Percentiles rank a stretch among this genome's conserved stretches.
phyloP scores from a whole-genome alignment of 139 green algal species.

The Bryopsis sp. region DNA sequence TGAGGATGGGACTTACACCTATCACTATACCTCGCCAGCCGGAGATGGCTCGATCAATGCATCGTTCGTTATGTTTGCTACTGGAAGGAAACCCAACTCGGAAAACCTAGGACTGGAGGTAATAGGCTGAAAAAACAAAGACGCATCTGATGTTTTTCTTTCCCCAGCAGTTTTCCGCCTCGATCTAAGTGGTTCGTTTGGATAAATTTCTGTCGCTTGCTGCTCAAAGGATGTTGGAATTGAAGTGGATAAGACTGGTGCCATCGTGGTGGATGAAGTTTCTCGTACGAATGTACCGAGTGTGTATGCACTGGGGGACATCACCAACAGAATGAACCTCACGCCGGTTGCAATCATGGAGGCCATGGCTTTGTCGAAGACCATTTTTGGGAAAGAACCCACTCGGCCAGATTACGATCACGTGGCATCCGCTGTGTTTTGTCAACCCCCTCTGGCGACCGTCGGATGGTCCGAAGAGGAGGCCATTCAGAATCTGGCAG shows the following conservation, averaged over 20 bases:
- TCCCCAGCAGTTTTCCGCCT: no score
- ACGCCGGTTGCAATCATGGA: conserved; percentile 87
- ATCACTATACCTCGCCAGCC: conserved; percentile 24
- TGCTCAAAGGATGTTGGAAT: conserved; percentile 28
- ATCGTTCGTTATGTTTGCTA: conserved; percentile 38
- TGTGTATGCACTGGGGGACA: conserved; percentile 89
- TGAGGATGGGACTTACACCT: conserved; percentile 21
- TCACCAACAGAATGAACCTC: conserved; percentile 78
- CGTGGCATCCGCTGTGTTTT: conserved; percentile 62
- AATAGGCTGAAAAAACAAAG: no score
- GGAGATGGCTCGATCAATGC: conserved; percentile 7
- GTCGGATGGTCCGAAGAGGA: conserved; percentile 74
- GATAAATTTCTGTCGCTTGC: not conserved
- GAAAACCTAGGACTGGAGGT: conserved; percentile 57
- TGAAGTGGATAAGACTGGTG: conserved; percentile 31
- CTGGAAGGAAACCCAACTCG: conserved; percentile 64
- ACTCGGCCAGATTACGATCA: conserved; percentile 66
- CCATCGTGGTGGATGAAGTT: conserved; percentile 72
- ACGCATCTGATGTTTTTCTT: no score
- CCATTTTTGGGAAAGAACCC: conserved; percentile 54
- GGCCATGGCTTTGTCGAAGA: conserved; percentile 81
- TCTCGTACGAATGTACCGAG: conserved; percentile 59
- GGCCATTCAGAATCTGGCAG: conserved; percentile 48
- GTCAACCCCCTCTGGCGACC: conserved; percentile 74
- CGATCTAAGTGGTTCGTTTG: not conserved